Evolutionary conservation across 2,329 filamentous ascomycete species (phyloP), one percentile per base, ranked within the genome.

Genomic region (Calonectria pseudoreteaudii): DNA sequence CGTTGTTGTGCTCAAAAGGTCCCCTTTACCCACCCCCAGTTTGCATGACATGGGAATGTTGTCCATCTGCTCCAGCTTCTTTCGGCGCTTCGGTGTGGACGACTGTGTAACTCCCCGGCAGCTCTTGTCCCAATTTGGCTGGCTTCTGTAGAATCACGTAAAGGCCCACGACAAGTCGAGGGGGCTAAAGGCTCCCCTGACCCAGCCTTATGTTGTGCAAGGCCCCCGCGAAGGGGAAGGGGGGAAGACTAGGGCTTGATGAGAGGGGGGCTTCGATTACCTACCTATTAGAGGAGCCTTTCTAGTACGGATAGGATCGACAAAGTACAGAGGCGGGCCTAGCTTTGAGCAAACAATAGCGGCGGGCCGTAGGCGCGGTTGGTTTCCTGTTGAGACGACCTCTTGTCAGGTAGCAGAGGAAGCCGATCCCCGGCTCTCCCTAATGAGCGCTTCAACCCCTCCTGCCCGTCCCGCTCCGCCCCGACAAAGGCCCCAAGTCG

Each of bases 131-230:
- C 65, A 75, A 77, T 74, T 47, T 70, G 72, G 78, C 36, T 47
- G 68, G 26, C 68, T 41, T 53, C 66, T 72, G 68, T 47, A 77
- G 49, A 65, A 64, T 66, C 66, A 56, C 73, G 69, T 64, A 52
- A 66, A 49, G 47, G 64, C 50, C 38, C 60, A 53, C 47, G 69
- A 41, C 74, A 38, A 44, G 52, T 72, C 50, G 53, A 65, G 38
- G n/a, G 31, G 38, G 62, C 52, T 66, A 36, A 70, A 16, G 66
- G 47, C 64, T 50, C 13, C 41, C 30, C 68, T 49, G 20, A 52
- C 34, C 68, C 66, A 79, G 77, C 74, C 74, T 78, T 71, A 72
- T 71, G 74, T 78, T 68, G 75, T 68, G 52, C 74, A 74, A 66
- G 34, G 26, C 56, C 50, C 47, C 30, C 56, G 56, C 53, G 53